Evolutionary conservation across 140 eudicot species (phyloP).

Genomic region (Ambrosia hybrid): DNA sequence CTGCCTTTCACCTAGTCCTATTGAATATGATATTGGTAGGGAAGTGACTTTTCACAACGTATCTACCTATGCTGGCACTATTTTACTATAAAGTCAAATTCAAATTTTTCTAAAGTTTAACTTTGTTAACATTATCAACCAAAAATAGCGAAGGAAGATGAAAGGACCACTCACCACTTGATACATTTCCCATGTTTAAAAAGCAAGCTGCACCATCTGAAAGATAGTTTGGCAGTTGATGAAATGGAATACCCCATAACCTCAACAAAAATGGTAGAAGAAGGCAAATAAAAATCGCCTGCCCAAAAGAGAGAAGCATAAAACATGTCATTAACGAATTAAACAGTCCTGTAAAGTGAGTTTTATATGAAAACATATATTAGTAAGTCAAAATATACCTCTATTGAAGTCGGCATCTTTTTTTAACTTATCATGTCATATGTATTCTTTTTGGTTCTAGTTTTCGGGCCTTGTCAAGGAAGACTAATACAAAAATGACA

Average conservation of each 20-base stretch:
- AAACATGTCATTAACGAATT: too few relatives aligned
- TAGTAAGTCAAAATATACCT: constrained; percentile 48
- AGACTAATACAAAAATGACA: constrained; percentile 48
- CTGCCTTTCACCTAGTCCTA: too few relatives aligned
- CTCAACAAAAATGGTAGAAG: constrained; percentile 90
- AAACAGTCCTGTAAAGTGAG: too few relatives aligned
- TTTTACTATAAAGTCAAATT: too few relatives aligned
- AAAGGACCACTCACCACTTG: constrained; percentile 59
- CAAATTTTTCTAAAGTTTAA: too few relatives aligned
- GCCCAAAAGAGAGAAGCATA: constrained; percentile 23
- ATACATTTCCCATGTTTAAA: constrained; percentile 59
- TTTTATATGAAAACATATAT: too few relatives aligned
- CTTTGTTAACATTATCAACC: too few relatives aligned
- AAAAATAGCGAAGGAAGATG: too few relatives aligned
- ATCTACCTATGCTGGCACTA: too few relatives aligned
- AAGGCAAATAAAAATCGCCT: constrained; percentile 94
- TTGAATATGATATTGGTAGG: too few relatives aligned
- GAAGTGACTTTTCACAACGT: too few relatives aligned
- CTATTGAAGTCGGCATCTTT: constrained; percentile 81
- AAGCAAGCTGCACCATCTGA: constrained; percentile 97
- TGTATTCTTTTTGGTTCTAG: constrained; percentile 93
- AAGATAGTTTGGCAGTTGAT: constrained; percentile 80
- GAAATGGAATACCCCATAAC: constrained; percentile 93
- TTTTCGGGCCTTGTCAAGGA: constrained; percentile 97
- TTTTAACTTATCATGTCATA: constrained; percentile 94